These are phyloP conservation scores for Aspergillus sp. DNA, from an alignment of 2,329 filamentous ascomycete species.

Conservation along the genomic window DNA sequence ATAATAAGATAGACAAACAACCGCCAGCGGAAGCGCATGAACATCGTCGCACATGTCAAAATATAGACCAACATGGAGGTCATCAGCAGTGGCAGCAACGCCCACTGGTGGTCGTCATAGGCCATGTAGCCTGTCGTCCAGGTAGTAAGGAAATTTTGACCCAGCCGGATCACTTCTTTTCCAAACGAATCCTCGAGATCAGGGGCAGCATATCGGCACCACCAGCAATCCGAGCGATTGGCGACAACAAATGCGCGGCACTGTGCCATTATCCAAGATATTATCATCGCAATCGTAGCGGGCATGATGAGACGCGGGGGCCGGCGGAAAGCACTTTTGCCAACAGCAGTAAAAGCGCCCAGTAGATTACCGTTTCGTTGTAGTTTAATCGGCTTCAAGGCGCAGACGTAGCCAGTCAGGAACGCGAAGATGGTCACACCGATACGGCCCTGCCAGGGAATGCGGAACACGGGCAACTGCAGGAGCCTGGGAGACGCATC, in stretches of 20 bases:
- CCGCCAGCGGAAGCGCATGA: constrained; percentile 50
- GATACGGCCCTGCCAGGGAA: constrained; percentile 56
- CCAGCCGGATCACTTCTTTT: constrained; percentile 47
- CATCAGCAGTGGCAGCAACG: constrained; percentile 50
- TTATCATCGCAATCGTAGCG: constrained; percentile 51
- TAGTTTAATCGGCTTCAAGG: constrained; percentile 55
- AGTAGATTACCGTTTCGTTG: constrained; percentile 47
- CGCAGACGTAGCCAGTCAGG: constrained; percentile 57
- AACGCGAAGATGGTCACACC: constrained; percentile 59
- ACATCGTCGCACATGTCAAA: constrained; percentile 44
- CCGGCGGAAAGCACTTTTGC: constrained; percentile 56
- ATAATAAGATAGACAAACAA: constrained; percentile 48
- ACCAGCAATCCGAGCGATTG: constrained; percentile 50
- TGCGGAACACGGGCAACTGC: constrained; percentile 54
- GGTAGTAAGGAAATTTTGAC: constrained; percentile 47
- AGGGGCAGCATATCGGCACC: constrained; percentile 53
- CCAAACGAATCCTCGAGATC: constrained; percentile 44
- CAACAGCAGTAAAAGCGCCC: constrained; percentile 49
- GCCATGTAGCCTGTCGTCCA: constrained; percentile 55
- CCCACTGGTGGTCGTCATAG: constrained; percentile 58
- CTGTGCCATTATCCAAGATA: constrained; percentile 52
- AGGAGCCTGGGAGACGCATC: constrained; percentile 46
- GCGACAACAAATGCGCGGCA: constrained; percentile 51
- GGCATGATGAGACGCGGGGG: constrained; percentile 54
- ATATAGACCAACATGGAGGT: constrained; percentile 55